Evolutionary conservation across 768 basidiomycete species (phyloP), one percentile per base, ranked within the genome.

Genomic region (Boletellus sp.): DNA sequence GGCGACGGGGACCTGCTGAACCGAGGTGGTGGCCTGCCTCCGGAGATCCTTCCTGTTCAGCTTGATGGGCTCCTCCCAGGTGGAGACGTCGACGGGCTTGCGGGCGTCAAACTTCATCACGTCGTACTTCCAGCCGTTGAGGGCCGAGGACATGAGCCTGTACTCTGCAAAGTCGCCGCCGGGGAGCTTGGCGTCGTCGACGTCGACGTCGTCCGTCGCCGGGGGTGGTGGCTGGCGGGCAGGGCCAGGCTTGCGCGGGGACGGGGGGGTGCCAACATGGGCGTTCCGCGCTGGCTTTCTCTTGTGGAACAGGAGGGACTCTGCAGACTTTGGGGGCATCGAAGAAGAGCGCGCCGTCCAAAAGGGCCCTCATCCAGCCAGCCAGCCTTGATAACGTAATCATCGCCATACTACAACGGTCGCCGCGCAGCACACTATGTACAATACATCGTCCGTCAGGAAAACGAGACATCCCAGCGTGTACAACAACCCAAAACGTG

Each of bases 81-180:
- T 68, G 45, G 74, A 74, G 47, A 90, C 75, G 63, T 92, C 88
- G 48, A 90, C 71, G 15, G 77, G 72, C 60, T 85, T 85, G 49
- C 85, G 78, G 31, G 84, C 81, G 66, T 89, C 84, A 65, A 94
- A 91, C 68, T 91, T 91, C 87, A 94, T 90, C 51, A 94, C 81
- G 70, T 93, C 88, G 76, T 91, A 90, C 64, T 87, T 90, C 89
- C 90, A 92, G 23, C 86, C 88, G 64, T 88, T 87, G 63, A 86
- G 79, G 15, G 82, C 79, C 24, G 86, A 85, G 7, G 88, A 88
- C 67, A 90, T 78, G 61, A 93, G 79, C 62, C 78, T 79, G 72
- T 81, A 93, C 65, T 92, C 90, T 54, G 80, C 77, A 70, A 72
- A 91, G 0, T 81, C 76, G 54, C 81, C 81, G 35, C 84, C 81